Base-by-base conservation (phyloP, 2,329 filamentous ascomycete genomes). In the Hymenoscyphus fraxineus region DNA sequence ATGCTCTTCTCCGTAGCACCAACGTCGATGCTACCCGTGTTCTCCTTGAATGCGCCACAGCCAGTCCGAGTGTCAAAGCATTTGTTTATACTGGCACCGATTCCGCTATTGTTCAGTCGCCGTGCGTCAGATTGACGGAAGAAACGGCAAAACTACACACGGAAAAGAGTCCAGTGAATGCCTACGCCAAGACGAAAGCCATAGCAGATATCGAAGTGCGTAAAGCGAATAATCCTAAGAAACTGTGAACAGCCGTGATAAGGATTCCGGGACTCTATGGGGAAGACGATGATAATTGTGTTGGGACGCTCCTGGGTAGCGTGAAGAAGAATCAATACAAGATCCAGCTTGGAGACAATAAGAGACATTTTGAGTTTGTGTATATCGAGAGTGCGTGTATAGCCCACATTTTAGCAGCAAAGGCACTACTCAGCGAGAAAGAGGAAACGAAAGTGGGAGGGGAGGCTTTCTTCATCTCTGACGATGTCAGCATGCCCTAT, bases 301-400 rank as follows among this genome's bases (percentile, higher is more conserved):
- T 66, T 13, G 41, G 22, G 15, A 22, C 40, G 15, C 12, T 61
- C 6, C 47, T 67, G 22, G 41, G n/a, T 12, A 31, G 19, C 7
- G n/a, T 64, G n/a, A 63, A 64, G 44, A 64, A 63, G 35, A 78
- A 79, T 19, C 80, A 82, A 70, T 80, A 78, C 65, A 80, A 79
- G 69, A 79, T 82, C 68, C 81, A 83, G 69, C 73, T 83, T 62
- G 82, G 82, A 63, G 71, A 75, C 16, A 82, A 83, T 72, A 76
- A 80, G 64, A 83, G 82, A 70, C 75, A 82, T 2, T 83, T 82
- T 75, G 81, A 83, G 70, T 83, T 82, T 67, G 82, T 81, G 56
- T 82, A 83, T 68, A 79, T 83, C 59, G 80, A 77, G 59, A 84
- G 83, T 70, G 79, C 82, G 27, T 80, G 79, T 2, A 78, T 81